These are phyloP conservation scores for Ballota nigra DNA, from an alignment of 257 asterid species.

Conservation along the genomic window DNA sequence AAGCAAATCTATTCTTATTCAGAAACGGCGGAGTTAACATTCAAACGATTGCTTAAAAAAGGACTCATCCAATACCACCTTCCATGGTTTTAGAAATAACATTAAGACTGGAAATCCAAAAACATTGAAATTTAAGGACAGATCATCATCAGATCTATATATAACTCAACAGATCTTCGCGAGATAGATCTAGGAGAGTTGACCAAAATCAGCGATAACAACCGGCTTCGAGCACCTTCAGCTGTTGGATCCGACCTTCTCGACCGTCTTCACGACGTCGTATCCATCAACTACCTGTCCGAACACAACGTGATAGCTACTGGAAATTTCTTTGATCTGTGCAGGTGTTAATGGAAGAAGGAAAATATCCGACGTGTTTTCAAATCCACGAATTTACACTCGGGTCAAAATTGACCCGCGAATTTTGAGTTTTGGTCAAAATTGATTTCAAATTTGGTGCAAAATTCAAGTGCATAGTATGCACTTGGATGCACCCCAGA, in stretches of 20 bases:
- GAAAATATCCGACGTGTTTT: too few species aligned
- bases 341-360: too few species aligned
- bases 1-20: conserved; percentile 28
- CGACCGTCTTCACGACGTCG: conserved; percentile 57
- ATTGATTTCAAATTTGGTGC: too few species aligned
- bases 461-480: too few species aligned
- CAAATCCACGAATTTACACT: too few species aligned
- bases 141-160: conserved; percentile 41
- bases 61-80: conserved; percentile 23
- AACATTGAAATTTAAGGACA: conserved; percentile 13
- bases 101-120: neutral
- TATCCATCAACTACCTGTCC: conserved; percentile 60
- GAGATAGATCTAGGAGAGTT: conserved; percentile 40
- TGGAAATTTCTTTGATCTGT: too few species aligned
- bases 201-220: conserved; percentile 59
- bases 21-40: conserved; percentile 19
- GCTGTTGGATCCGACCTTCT: conserved; percentile 63
- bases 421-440: too few species aligned
- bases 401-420: too few species aligned
- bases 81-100: conserved; percentile 14
- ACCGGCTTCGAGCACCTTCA: conserved; percentile 65
- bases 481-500: too few species aligned
- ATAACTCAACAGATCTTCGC: conserved; percentile 37
- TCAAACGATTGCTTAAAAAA: conserved; percentile 18
- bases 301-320: conserved; percentile 80